Base-by-base conservation (phyloP, 306 rosid species). In the Glycine tomentella region DNA sequence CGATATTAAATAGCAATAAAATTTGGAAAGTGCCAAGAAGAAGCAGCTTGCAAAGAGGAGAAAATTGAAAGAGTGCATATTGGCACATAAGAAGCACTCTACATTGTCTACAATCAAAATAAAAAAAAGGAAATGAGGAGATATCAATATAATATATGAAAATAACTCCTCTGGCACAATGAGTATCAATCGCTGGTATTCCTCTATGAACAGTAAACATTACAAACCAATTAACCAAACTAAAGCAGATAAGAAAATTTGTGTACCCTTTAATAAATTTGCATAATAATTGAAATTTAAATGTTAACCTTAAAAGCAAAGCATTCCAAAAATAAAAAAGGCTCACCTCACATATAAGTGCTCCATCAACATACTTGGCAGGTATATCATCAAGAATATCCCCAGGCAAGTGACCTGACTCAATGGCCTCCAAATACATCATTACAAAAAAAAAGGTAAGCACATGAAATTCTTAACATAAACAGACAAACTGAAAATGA, bases 391-490 rank as follows among this genome's bases (percentile, higher is more conserved):
- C 98, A 58, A 93, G 90, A 78, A 93, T 86, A 81, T 96, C 99
- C 80, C 97, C 94, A 80, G 98, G 98, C 87, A 93, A 86, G 84
- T 88, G 97, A 73, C 98, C 98, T 80, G 97, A 92, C 84, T 96
- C 99, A 81, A 96, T 96, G 74, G 98, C 98, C 99, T 95, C 38
- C 81, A 89, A 87, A 83, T 62, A 78, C 49, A 87, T 61, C 62
- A 57, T 69, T 20, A 74, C 44, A 84, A 44, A 68, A 44, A 15
- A 78, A 11, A 79, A 56, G 44, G 77, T 81, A 61, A 78, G 83
- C 55, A 59, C 25, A 56, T 36, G 56, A 65, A 74, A 64, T n/a
- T 17, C 69, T 16, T 57, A 50, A 44, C 44, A 64, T 3, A 74
- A 58, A 74, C 46, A 77, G 45, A 58, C 15, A 80, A 77, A 74